Evolutionary conservation across 257 asterid species (phyloP).

Genomic region (Avicennia marina): DNA sequence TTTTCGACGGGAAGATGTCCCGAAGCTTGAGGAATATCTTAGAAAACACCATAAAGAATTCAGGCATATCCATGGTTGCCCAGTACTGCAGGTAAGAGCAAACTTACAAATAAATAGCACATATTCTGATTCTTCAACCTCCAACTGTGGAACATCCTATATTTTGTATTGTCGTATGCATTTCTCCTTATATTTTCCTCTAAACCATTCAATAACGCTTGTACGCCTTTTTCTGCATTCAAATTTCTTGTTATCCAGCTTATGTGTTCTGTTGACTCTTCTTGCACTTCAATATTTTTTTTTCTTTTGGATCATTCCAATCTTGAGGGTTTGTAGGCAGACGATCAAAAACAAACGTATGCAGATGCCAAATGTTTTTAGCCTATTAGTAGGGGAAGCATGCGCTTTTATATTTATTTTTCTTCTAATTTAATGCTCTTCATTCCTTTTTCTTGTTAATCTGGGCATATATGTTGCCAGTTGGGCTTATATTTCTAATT

Average conservation of each 20-base stretch:
- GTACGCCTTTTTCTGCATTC: not conserved
- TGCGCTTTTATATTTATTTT: not conserved
- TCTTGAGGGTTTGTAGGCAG: not conserved
- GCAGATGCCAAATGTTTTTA: not conserved
- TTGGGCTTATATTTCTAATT: too few species aligned
- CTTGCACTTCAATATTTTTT: not conserved
- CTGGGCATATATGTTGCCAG: not conserved
- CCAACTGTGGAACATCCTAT: too few species aligned
- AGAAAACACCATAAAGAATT: constrained; percentile 50
- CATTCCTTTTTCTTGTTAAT: not conserved
- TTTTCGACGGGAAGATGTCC: constrained; percentile 57
- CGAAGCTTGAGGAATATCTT: constrained; percentile 50
- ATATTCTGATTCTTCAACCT: too few species aligned
- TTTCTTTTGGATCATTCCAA: not conserved
- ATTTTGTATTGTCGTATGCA: too few species aligned
- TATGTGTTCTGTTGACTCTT: not conserved
- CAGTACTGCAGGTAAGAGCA: constrained; percentile 37
- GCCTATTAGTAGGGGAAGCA: not conserved
- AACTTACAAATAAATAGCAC: not conserved
- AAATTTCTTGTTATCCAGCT: not conserved
- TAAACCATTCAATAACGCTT: not conserved
- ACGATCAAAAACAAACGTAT: not conserved
- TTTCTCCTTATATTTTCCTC: not conserved
- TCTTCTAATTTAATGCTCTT: not conserved
- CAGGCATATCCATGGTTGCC: constrained; percentile 32